Conservation (phyloP, 2,329 filamentous ascomycete species). For the Coniochaeta hoffmannii region DNA sequence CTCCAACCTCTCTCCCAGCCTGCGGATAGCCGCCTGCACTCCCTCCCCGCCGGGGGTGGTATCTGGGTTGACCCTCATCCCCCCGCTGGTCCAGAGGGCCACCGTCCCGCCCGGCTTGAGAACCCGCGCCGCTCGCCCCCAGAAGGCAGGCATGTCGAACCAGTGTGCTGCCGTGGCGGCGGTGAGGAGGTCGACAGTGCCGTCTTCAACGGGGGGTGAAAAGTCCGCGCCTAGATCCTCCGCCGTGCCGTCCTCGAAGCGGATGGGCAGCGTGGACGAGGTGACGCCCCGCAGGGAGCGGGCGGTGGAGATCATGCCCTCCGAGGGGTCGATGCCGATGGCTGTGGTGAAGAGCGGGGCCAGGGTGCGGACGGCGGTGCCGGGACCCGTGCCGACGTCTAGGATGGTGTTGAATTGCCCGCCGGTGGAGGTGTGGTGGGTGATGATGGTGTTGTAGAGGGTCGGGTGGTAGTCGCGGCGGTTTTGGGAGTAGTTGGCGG, state of each 20-base stretch:
- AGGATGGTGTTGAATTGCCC: slow-evolving; percentile 34
- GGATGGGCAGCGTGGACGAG: slow-evolving; percentile 21
- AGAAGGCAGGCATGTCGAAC: slow-evolving; percentile 49
- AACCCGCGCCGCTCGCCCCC: slow-evolving; percentile 33
- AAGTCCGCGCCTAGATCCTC: slow-evolving; percentile 31
- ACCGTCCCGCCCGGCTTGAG: slow-evolving; percentile 47
- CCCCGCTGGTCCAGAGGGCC: slow-evolving; percentile 38
- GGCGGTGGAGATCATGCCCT: slow-evolving; percentile 45
- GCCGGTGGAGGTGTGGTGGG: slow-evolving; percentile 37
- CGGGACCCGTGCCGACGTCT: slow-evolving; percentile 52
- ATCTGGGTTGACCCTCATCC: slow-evolving; percentile 18
- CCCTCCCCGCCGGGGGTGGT: slow-evolving; percentile 29
- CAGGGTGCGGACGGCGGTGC: slow-evolving; percentile 37
- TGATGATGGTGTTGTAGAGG: slow-evolving; percentile 39
- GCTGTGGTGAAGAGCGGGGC: slow-evolving; percentile 35
- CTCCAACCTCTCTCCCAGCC: slow-evolving; percentile 28
- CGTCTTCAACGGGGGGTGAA: slow-evolving; percentile 18
- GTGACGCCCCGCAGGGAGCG: slow-evolving; percentile 24
- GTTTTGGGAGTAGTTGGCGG: slow-evolving; percentile 31
- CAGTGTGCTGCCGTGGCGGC: slow-evolving; percentile 47
- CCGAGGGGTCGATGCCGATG: slow-evolving; percentile 43
- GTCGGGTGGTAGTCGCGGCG: slow-evolving; percentile 33
- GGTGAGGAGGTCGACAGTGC: slow-evolving; percentile 40
- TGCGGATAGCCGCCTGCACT: slow-evolving; percentile 26
- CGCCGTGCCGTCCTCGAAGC: slow-evolving; percentile 34